Conservation (phyloP, 108 stramenopile genomes). For the Parietichytrium sp. region DNA sequence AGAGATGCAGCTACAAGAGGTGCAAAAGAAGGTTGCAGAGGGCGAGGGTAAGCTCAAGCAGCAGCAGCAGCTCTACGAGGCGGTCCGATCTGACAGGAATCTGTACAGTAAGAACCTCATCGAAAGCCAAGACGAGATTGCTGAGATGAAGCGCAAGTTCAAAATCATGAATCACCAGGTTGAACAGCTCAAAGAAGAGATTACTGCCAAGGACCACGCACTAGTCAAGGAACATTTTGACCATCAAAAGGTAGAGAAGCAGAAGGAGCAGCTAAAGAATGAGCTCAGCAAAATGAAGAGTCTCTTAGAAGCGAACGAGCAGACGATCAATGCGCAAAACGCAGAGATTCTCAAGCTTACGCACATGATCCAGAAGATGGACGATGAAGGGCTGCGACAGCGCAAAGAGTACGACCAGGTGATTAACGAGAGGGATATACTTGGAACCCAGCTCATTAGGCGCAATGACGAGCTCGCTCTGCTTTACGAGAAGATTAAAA, state of each 20-base stretch:
- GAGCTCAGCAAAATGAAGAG: conserved; percentile 59
- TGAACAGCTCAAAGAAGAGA: conserved; percentile 70
- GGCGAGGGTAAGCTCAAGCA: conserved; percentile 69
- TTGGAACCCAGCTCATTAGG: conserved; percentile 80
- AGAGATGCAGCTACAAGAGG: conserved; percentile 56
- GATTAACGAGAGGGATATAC: conserved; percentile 79
- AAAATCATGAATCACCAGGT: conserved; percentile 73
- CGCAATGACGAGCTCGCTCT: conserved; percentile 80
- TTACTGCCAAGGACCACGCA: conserved; percentile 69
- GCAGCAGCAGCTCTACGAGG: conserved; percentile 72
- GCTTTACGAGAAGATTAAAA: conserved; percentile 78
- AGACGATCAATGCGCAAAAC: conserved; percentile 65
- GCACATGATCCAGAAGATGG: conserved; percentile 68
- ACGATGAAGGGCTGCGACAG: conserved; percentile 70
- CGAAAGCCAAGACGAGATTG: conserved; percentile 69
- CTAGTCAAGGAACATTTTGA: conserved; percentile 76
- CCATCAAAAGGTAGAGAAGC: conserved; percentile 56
- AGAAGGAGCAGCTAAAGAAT: conserved; percentile 53
- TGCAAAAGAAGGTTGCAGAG: conserved; percentile 55
- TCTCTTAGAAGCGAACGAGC: conserved; percentile 59
- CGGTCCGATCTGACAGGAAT: conserved; percentile 67
- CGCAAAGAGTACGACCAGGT: conserved; percentile 71
- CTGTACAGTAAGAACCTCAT: conserved; percentile 66
- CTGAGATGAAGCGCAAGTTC: conserved; percentile 70
- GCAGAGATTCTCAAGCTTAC: conserved; percentile 61